Conservation (phyloP, 192 early-diverging fungal species). For the Mortierella claussenii region DNA sequence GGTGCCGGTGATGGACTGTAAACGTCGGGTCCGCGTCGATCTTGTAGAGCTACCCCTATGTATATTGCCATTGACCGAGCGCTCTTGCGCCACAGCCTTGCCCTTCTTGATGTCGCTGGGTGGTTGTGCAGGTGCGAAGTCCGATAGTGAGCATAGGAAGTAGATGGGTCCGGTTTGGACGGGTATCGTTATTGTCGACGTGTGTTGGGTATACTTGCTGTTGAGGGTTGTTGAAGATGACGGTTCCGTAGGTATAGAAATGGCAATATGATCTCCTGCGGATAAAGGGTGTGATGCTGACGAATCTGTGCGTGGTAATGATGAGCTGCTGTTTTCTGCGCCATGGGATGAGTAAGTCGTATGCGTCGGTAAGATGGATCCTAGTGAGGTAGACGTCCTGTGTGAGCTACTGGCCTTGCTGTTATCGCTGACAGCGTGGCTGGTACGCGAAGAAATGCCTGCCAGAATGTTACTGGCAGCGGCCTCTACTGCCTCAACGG, state of each 20-base stretch:
- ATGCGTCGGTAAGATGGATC: conserved; percentile 38
- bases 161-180: conserved; percentile 59
- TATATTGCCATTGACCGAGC: background rate
- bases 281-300: background rate
- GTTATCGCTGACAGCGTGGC: conserved; percentile 7
- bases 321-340: conserved; percentile 11
- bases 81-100: conserved; percentile 16
- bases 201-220: background rate
- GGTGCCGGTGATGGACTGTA: background rate
- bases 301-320: conserved; percentile 2
- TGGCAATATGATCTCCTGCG: conserved; percentile 12
- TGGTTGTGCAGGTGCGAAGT: conserved; percentile 48
- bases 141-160: conserved; percentile 64
- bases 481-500: conserved; percentile 35
- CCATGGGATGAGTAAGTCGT: background rate
- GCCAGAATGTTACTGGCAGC: conserved; percentile 36
- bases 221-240: conserved; percentile 4
- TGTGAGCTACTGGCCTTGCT: background rate
- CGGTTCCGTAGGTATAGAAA: conserved; percentile 12
- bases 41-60: background rate
- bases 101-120: conserved; percentile 30
- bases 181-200: conserved; percentile 42
- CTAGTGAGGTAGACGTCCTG: conserved; percentile 21
- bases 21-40: background rate
- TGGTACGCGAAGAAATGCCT: conserved; percentile 38